A percentile compares a stretch with the other conserved stretches of the same genome.
Evolutionary conservation across 352 stramenopile species (phyloP).

Genomic region (Elongisporangium prolatum): DNA sequence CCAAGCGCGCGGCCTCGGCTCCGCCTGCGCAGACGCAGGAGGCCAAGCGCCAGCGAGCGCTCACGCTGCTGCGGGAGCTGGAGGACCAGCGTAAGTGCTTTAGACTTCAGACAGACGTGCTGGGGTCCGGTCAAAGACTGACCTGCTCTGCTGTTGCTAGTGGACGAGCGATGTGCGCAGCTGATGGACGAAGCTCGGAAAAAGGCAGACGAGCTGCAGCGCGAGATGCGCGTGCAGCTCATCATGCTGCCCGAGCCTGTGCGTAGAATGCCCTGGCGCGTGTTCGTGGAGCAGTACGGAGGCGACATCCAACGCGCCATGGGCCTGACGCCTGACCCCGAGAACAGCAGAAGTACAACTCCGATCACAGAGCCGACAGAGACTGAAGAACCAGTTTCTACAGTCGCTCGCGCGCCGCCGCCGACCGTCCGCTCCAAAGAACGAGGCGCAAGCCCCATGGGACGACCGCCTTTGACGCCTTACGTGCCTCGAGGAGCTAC

Average conservation of each 20-base stretch:
- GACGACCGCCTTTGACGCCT: not conserved
- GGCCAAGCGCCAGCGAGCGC: constrained; percentile 30
- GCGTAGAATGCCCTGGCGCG: constrained; percentile 75
- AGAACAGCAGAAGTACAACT: constrained; percentile 2
- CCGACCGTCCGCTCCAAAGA: not conserved
- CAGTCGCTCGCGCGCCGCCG: not conserved
- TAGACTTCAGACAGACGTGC: not conserved
- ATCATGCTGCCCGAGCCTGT: constrained; percentile 67
- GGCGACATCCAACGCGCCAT: constrained; percentile 41
- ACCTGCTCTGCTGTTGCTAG: constrained; percentile 19
- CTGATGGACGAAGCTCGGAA: constrained; percentile 45
- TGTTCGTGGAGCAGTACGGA: constrained; percentile 74
- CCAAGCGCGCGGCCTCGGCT: constrained; percentile 2
- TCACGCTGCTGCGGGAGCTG: constrained; percentile 49
- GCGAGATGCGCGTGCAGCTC: constrained; percentile 79
- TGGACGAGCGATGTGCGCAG: constrained; percentile 62
- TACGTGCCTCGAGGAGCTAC: not conserved
- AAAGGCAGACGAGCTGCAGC: constrained; percentile 55
- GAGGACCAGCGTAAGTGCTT: constrained; percentile 50
- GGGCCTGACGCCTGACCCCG: constrained; percentile 2
- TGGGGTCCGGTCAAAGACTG: constrained; percentile 1
- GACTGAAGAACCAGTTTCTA: not conserved
- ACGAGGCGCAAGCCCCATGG: not conserved
- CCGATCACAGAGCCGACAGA: constrained; percentile 5
- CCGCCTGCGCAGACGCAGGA: constrained; percentile 10